Base-by-base conservation (phyloP, 148 eudicot genomes). In the Selenicereus undatus region DNA sequence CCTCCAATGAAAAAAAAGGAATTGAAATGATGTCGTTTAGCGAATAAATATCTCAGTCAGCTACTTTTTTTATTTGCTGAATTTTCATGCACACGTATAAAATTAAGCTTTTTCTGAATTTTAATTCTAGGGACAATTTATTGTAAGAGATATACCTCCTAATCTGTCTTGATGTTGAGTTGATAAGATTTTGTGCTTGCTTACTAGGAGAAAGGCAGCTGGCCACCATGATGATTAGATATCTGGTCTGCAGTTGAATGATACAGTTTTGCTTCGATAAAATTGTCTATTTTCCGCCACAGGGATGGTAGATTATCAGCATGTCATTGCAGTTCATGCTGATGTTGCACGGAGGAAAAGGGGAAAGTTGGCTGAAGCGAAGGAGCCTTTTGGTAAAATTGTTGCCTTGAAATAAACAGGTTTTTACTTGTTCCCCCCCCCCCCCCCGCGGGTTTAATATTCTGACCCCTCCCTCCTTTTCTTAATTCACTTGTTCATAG, bases 231-330 rank as follows among this genome's bases (percentile, higher is more conserved):
- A 11, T 73, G 11, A n/a, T 48, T 5, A 43, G 76, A 22, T 74
- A 50, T 50, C 10, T 26, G 29, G 43, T 29, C 35, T 65, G 26
- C 60, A 13, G 42, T 52, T 35, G 22, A 18, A 50, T 73, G 16
- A 45, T 80, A 78, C 52, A 27, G 21, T 69, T 54, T 29, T 6
- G 56, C 26, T 52, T 75, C 65, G 36, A 29, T 50, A 21, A 18
- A 35, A 24, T 30, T 14, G 56, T 77, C 65, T 35, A 50, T 58
- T 78, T 76, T 75, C 62, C 16, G 11, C 2, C 83, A 62, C 66
- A 95, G 99, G 99, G 70, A 96, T 96, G 98, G 97, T 82, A 77
- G 99, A 96, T 82, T 96, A 96, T 86, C 99, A 96, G 83, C 94
- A 96, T 85, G 95, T 96, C 81, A 83, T 93, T 82, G 84, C 98